Base-by-base conservation (phyloP, 345 rosid genomes). In the Citrus reticulata region DNA sequence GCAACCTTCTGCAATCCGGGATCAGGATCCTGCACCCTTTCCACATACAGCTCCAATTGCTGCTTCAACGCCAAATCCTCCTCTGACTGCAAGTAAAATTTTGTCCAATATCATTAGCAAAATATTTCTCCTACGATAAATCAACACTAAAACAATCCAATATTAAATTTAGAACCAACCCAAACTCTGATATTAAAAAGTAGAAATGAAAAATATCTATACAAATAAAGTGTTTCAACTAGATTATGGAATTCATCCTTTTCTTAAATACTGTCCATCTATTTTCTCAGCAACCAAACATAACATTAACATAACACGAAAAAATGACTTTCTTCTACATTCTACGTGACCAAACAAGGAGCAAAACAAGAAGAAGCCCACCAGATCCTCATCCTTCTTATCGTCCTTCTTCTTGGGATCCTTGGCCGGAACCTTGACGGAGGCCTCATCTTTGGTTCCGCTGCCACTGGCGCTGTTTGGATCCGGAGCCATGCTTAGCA, bases 41-140 rank as follows among this genome's bases (percentile, higher is more conserved):
- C 99, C 30, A 94, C 98, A 77, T 96, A 94, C 74, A 96, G 78
- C 90, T 96, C 99, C 77, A 96, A 81, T 70, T 96, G 98, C 83
- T 94, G 94, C 90, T 94, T 94, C 82, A 96, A 83, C 29, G 92
- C 92, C 82, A 94, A 86, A 83, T 96, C 99, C 85, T 96, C 99
- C 58, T 94, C 98, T 4, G 98, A 93, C 98, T 96, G 82, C 83
- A 87, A 13, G 68, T 1, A 70, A 76, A 66, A 68, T 64, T 29
- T 35, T 39, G 51, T 13, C 34, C 74, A 49, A 58, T 27, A 73
- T 46, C 22, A 37, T 71, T 9, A 20, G 13, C 17, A 49, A 64
- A 46, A 20, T 1, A 49, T 46, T 46, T 16, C 70, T 10, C 49
- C 61, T 29, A 22, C 24, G n/a, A 75, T 29, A 32, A 37, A 63